A percentile compares a stretch with the other conserved stretches of the same genome.
Evolutionary conservation across 306 rosid genomes (phyloP).

Genomic region (Abrus precatorius): DNA sequence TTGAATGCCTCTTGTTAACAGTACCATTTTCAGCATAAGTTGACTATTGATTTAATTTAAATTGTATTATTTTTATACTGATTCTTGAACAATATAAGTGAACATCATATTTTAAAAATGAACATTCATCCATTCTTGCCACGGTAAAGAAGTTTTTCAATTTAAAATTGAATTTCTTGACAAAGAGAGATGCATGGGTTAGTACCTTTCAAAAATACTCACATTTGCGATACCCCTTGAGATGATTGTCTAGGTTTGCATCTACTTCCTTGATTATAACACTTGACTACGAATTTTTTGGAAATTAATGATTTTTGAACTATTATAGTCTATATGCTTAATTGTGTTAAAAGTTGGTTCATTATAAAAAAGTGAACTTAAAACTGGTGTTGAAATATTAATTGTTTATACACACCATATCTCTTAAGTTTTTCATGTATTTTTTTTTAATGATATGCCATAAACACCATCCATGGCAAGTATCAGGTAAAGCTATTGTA

Average conservation of each 20-base stretch:
- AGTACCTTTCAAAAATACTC: constrained; percentile 83
- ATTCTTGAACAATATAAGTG: constrained; percentile 86
- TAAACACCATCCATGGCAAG: no score
- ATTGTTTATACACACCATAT: no score
- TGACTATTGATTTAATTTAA: constrained; percentile 1
- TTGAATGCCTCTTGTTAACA: not conserved
- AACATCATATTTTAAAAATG: constrained; percentile 76
- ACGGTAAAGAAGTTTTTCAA: constrained; percentile 95
- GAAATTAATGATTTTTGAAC: not conserved
- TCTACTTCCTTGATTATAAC: constrained; percentile 11
- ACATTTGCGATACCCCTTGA: constrained; percentile 79
- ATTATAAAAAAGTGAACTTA: not conserved
- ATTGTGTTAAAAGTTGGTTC: not conserved
- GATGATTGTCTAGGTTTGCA: constrained; percentile 92
- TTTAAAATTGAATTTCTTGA: constrained; percentile 89
- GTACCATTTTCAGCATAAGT: constrained; percentile 11
- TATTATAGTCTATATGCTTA: not conserved
- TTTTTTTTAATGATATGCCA: no score
- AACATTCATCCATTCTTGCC: constrained; percentile 91
- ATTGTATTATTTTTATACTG: constrained; percentile 58
- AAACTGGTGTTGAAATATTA: not conserved
- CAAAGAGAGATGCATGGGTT: constrained; percentile 98
- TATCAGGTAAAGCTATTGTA: no score
- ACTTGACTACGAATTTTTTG: not conserved
- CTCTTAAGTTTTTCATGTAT: no score